A percentile compares a stretch with the other conserved stretches of the same genome.
Evolutionary conservation across 73 alveolate genomes (phyloP).

Genomic region (Paramecium biaurelia): DNA sequence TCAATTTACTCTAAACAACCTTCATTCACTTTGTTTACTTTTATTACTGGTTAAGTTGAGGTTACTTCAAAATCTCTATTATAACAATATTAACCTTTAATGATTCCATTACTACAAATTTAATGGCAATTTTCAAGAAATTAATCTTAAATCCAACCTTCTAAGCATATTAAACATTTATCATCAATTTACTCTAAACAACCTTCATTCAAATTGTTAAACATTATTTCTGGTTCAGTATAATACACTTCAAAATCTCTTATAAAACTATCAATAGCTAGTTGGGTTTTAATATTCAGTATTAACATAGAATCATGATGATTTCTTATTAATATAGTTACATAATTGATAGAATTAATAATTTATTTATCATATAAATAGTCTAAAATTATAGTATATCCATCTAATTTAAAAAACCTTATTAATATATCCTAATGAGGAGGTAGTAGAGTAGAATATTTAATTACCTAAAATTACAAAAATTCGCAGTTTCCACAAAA

Average conservation of each 20-base stretch:
- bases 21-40: not conserved
- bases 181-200: not conserved
- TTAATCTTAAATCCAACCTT: not conserved
- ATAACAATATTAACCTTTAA: no score
- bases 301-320: no score
- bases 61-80: not conserved
- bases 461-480: no score
- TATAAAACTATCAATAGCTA: not conserved
- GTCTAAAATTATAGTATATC: no score
- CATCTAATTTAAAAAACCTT: no score
- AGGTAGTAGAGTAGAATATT: not conserved
- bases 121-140: not conserved
- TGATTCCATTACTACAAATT: not conserved
- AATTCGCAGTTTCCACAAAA: not conserved
- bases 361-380: no score
- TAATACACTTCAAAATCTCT: not conserved
- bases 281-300: no score
- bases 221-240: not conserved
- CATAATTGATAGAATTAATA: no score
- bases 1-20: not conserved
- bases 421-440: not conserved
- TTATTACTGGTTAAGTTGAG: no score
- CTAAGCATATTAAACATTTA: not conserved
- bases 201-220: not conserved
- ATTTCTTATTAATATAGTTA: no score